Base-by-base conservation (phyloP, 768 basidiomycete genomes). In the Mycena metata region DNA sequence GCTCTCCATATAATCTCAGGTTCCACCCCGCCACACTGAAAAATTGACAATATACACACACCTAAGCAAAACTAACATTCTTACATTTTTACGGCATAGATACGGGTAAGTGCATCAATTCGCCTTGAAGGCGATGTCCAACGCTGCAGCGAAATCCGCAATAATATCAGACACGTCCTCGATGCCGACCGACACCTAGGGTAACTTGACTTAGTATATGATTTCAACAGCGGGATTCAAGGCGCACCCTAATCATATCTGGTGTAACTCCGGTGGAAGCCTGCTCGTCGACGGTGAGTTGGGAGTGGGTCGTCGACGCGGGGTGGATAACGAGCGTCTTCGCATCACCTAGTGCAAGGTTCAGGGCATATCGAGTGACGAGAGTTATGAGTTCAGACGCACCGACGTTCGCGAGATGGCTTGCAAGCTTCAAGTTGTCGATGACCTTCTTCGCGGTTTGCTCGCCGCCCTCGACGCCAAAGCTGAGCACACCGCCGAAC, bases 241-340 rank as follows among this genome's bases (percentile, higher is more conserved):
- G 42, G 77, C 84, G 16, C 71, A 91, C 91, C 47, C 93, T 85
- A 67, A 95, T 92, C 55, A 93, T 81, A 77, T 94, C 93, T 0
- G 89, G 87, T 2, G 90, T 90, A 12, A 94, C 91, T 9, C 93
- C 93, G n/a, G 89, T 83, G 8, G 83, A 79, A 12, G 83, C 66
- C 72, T 89, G 89, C 75, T 94, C 61, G 84, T 87, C 23, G 78
- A n/a, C 80, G 0, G 82, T 83, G 54, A 94, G 81, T 77, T 94
- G 92, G 43, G 88, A 82, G 74, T 95, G 93, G 0, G 93, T 95
- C 24, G 94, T 94, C 24, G 87, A 86, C 6, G 89, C 91, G 1
- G 93, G 92, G 73, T 92, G 91, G 65, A 94, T 92, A 45, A 92
- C 90, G 17, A 95, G 85, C 9, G 90, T 93, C 80, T 94, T 93